phyloP scores from a whole-genome alignment of 352 stramenopile species.

The Thraustochytrium aureum region DNA sequence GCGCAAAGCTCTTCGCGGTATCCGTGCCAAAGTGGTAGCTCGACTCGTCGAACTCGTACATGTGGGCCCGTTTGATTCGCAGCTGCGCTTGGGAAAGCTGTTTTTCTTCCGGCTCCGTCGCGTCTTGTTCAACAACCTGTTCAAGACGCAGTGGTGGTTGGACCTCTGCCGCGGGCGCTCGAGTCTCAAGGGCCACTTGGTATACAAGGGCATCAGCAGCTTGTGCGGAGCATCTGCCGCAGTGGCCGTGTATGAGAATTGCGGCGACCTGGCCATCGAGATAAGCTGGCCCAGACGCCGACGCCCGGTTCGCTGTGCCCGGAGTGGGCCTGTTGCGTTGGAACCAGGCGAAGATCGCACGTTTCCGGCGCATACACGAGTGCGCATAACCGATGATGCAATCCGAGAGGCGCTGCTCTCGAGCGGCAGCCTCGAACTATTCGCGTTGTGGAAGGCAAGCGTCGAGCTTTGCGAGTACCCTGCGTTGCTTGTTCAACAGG shows the following conservation, averaged over 20 bases:
- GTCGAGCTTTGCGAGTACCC: constrained; percentile 28
- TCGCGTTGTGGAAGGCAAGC: constrained; percentile 37
- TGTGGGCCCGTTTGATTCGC: constrained; percentile 5
- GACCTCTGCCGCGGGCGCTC: constrained; percentile 3
- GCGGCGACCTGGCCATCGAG: constrained; percentile 9
- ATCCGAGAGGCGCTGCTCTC: background rate
- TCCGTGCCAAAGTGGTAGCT: background rate
- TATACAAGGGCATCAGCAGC: background rate
- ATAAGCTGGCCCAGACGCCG: constrained; percentile 1
- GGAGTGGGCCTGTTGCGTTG: background rate
- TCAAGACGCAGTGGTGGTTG: constrained; percentile 44
- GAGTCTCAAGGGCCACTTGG: constrained; percentile 28
- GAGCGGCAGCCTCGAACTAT: constrained; percentile 14
- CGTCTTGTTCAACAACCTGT: constrained; percentile 26
- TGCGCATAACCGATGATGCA: background rate
- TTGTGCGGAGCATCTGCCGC: background rate
- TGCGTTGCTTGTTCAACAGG: background rate
- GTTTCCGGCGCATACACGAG: background rate
- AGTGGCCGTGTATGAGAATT: constrained; percentile 33
- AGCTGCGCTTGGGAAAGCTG: constrained; percentile 28
- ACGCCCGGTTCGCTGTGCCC: background rate
- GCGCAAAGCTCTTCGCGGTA: background rate
- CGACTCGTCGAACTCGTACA: constrained; percentile 43
- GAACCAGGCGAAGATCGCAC: background rate
- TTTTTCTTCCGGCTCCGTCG: constrained; percentile 14